Percentiles rank a stretch among this genome's conserved stretches.
Conservation (phyloP, 805 yeast species). For the Pichia paraexigua region DNA sequence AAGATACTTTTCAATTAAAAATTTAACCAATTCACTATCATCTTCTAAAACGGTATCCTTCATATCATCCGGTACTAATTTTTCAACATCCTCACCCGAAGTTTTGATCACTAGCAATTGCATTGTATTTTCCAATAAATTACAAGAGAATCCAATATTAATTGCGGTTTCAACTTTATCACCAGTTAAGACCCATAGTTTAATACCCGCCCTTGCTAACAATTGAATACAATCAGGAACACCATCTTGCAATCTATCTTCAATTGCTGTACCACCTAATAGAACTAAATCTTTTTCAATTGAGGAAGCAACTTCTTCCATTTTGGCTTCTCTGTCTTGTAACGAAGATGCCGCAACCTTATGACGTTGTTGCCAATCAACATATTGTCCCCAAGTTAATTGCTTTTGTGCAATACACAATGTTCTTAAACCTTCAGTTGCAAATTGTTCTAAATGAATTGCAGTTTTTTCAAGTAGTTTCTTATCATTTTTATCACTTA, state of each 20-base stretch:
- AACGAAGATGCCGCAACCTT: constrained; percentile 58
- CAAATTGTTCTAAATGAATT: constrained; percentile 65
- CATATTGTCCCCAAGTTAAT: constrained; percentile 52
- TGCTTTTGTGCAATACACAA: constrained; percentile 71
- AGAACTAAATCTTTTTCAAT: constrained; percentile 59
- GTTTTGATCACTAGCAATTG: constrained; percentile 59
- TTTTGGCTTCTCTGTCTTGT: constrained; percentile 53
- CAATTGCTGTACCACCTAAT: constrained; percentile 82
- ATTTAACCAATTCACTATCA: constrained; percentile 32
- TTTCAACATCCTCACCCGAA: constrained; percentile 45
- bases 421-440: constrained; percentile 78
- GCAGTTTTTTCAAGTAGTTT: constrained; percentile 52
- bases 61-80: constrained; percentile 30
- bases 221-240: constrained; percentile 74
- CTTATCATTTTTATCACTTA: constrained; percentile 39
- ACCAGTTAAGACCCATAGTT: constrained; percentile 81
- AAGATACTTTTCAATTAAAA: constrained; percentile 45
- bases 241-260: constrained; percentile 78
- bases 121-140: constrained; percentile 68
- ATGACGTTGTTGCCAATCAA: constrained; percentile 55
- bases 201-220: constrained; percentile 69
- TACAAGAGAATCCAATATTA: constrained; percentile 81
- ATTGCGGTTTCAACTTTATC: constrained; percentile 88
- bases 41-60: constrained; percentile 14
- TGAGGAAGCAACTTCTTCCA: constrained; percentile 69